Evolutionary conservation across 163 green algal species (phyloP).

Genomic region (Prototheca stagnorum): DNA sequence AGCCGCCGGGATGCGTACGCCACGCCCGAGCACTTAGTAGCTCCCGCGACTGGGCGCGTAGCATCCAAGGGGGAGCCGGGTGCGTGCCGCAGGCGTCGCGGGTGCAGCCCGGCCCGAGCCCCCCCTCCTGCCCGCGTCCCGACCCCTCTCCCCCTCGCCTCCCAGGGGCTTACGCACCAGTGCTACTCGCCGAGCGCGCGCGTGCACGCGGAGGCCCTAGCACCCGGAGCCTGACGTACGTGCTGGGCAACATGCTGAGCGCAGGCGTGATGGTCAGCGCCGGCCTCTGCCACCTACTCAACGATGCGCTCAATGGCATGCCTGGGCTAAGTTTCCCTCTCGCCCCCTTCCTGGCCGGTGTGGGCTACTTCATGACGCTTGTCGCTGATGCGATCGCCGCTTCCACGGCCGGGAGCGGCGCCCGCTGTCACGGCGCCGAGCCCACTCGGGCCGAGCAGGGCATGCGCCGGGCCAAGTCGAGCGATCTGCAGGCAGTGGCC

Average conservation of each 20-base stretch:
- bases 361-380: slow-evolving; percentile 58
- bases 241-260: slow-evolving; percentile 25
- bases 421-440: neutral
- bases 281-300: slow-evolving; percentile 65
- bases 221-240: slow-evolving; percentile 13
- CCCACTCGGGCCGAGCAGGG: too few species aligned
- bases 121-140: too few species aligned
- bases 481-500: too few species aligned
- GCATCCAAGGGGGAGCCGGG: too few species aligned
- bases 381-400: neutral
- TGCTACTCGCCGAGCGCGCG: slow-evolving; percentile 6
- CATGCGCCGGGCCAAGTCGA: too few species aligned
- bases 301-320: slow-evolving; percentile 37
- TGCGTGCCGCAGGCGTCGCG: too few species aligned
- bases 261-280: slow-evolving; percentile 55
- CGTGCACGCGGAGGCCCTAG: slow-evolving; percentile 3
- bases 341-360: slow-evolving; percentile 48
- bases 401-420: neutral
- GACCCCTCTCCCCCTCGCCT: too few species aligned
- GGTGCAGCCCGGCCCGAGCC: too few species aligned
- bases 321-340: slow-evolving; percentile 34
- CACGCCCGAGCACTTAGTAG: too few species aligned
- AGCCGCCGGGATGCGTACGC: too few species aligned
- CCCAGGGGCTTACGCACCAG: slow-evolving; percentile 12
- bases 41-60: too few species aligned